Evolutionary conservation across 2,329 filamentous ascomycete genomes (phyloP).

Genomic region (Huntiella abstrusa): DNA sequence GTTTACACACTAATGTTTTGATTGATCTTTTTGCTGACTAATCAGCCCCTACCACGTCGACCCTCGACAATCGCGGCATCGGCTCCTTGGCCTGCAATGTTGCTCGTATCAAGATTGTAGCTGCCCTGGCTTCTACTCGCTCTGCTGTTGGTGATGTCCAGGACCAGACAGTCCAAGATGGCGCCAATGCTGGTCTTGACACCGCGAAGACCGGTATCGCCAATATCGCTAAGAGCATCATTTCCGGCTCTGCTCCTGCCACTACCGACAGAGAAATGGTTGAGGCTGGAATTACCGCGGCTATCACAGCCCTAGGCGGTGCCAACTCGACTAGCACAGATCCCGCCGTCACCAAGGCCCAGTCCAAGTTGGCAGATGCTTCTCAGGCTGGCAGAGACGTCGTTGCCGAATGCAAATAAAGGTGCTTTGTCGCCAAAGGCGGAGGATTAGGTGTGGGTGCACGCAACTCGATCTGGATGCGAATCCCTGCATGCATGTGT

Average conservation of each 20-base stretch:
- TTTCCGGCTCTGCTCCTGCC: conserved; percentile 4
- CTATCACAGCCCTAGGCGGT: conserved; percentile 1
- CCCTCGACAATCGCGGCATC: neutral
- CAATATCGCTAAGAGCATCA: conserved; percentile 7
- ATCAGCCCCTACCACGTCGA: no score
- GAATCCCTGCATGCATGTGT: no score
- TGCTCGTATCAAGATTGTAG: conserved; percentile 9
- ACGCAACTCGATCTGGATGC: no score
- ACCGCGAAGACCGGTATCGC: conserved; percentile 3
- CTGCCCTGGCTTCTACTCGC: conserved; percentile 6
- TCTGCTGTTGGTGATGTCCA: conserved; percentile 4
- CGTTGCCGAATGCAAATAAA: conserved; percentile 3
- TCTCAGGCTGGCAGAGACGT: conserved; percentile 3
- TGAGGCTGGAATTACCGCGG: conserved; percentile 4
- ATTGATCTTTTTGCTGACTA: no score
- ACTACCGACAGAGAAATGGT: conserved; percentile 4
- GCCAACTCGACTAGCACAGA: conserved; percentile 2
- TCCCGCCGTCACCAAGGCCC: neutral
- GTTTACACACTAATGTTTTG: neutral
- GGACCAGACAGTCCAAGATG: conserved; percentile 2
- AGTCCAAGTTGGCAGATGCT: neutral
- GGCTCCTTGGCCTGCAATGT: conserved; percentile 7
- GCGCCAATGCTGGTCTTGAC: conserved; percentile 5
- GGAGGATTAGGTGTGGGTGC: neutral
- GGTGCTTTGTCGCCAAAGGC: no score